Conservation (phyloP, 1,139 yeast species). For the Debaryomycetaceae sp. region DNA sequence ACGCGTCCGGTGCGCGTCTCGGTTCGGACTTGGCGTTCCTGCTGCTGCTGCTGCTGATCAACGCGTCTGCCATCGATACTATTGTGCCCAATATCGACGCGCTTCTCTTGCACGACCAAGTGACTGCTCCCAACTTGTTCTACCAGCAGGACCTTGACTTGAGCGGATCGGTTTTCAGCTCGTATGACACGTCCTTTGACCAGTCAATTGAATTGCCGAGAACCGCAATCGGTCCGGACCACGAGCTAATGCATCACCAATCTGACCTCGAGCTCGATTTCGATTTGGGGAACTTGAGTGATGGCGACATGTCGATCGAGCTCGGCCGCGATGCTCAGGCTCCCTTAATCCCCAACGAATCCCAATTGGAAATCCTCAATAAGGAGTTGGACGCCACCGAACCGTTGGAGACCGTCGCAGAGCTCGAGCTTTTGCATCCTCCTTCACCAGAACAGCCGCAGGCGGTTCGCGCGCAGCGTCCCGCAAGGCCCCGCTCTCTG, state of each 20-base stretch:
- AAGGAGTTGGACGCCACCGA: slow-evolving; percentile 7
- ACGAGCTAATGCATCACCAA: not conserved
- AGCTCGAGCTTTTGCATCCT: slow-evolving; percentile 5
- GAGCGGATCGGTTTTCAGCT: slow-evolving; percentile 7
- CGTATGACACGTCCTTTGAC: slow-evolving; percentile 16
- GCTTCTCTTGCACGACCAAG: slow-evolving; percentile 62
- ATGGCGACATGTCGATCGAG: slow-evolving; percentile 29
- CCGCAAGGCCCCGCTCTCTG: slow-evolving; percentile 13
- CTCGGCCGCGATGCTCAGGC: slow-evolving; percentile 12
- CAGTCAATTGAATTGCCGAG: slow-evolving; percentile 55
- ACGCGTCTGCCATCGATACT: slow-evolving; percentile 39
- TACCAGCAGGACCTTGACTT: slow-evolving; percentile 54
- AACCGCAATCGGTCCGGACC: slow-evolving; percentile 31
- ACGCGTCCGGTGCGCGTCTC: slow-evolving; percentile 24
- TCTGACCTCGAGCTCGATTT: slow-evolving; percentile 35
- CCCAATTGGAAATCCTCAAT: not conserved
- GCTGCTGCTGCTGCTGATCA: slow-evolving; percentile 13
- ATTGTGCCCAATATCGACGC: slow-evolving; percentile 44
- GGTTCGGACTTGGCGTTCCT: slow-evolving; percentile 15
- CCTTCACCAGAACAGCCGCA: slow-evolving; percentile 7
- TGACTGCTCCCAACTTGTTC: slow-evolving; percentile 66
- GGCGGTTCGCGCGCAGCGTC: slow-evolving; percentile 10
- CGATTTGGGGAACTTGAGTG: slow-evolving; percentile 22
- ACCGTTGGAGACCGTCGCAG: slow-evolving; percentile 21
- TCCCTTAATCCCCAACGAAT: not conserved